A percentile compares a stretch with the other conserved stretches of the same genome.
Conservation (phyloP, 108 stramenopile genomes). For the Stephanodiscus triporus region DNA sequence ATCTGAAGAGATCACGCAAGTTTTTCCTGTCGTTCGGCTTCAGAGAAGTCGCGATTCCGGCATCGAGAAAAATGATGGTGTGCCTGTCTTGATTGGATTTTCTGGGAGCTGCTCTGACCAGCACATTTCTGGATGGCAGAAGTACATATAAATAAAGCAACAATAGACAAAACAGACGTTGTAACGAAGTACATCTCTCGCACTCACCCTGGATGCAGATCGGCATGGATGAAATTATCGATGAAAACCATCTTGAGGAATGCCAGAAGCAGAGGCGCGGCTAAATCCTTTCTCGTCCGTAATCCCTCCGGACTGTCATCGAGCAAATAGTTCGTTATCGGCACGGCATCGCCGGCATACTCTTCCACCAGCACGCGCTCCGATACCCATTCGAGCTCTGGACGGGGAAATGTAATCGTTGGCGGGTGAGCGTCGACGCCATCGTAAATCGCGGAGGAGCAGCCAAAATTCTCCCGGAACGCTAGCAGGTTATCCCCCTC, state of each 20-base stretch:
- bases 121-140: slow-evolving; percentile 32
- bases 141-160: not conserved
- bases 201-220: slow-evolving; percentile 78
- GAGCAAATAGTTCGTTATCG: slow-evolving; percentile 69
- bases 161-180: not conserved
- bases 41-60: slow-evolving; percentile 82
- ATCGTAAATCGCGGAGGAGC: slow-evolving; percentile 19
- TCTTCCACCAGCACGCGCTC: slow-evolving; percentile 75
- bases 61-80: slow-evolving; percentile 86
- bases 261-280: slow-evolving; percentile 75
- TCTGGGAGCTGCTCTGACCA: slow-evolving; percentile 41
- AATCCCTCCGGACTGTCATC: slow-evolving; percentile 64
- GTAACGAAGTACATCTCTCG: not conserved
- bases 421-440: slow-evolving; percentile 1
- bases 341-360: slow-evolving; percentile 60
- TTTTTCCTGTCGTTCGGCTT: slow-evolving; percentile 71
- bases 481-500: slow-evolving; percentile 68
- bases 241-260: slow-evolving; percentile 92
- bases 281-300: slow-evolving; percentile 62
- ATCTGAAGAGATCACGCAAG: slow-evolving; percentile 81
- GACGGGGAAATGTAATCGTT: slow-evolving; percentile 70
- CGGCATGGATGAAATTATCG: slow-evolving; percentile 72
- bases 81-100: slow-evolving; percentile 34
- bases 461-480: slow-evolving; percentile 79
- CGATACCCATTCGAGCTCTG: slow-evolving; percentile 62